These are phyloP conservation scores for Melaleuca quinquenervia DNA, from an alignment of 345 rosid genomes.

Conservation along the genomic window DNA sequence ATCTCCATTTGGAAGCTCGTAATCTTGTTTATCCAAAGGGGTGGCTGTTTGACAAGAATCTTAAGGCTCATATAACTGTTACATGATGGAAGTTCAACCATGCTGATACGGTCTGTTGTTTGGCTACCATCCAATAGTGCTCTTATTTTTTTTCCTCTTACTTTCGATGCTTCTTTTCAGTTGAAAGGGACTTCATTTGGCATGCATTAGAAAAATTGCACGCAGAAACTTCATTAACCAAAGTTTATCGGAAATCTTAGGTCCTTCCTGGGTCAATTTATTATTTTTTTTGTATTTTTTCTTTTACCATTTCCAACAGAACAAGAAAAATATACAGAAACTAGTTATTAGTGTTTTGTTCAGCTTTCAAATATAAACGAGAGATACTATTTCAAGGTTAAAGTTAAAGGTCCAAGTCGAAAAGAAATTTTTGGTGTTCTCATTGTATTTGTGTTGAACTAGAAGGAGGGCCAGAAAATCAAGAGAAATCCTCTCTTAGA, in stretches of 20 bases:
- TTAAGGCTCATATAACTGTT: constrained; percentile 39
- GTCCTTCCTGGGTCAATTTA: background rate
- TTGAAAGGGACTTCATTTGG: background rate
- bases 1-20: constrained; percentile 62
- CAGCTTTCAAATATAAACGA: background rate
- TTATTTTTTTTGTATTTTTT: background rate
- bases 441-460: background rate
- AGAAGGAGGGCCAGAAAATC: background rate
- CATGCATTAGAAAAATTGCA: background rate
- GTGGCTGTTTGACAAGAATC: constrained; percentile 62
- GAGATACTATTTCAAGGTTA: background rate
- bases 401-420: background rate
- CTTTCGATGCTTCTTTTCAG: background rate
- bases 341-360: background rate
- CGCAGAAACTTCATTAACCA: background rate
- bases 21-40: constrained; percentile 59
- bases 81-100: constrained; percentile 6
- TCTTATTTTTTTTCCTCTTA: background rate
- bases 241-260: background rate
- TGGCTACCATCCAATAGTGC: background rate
- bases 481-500: background rate
- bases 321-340: background rate
- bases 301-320: background rate
- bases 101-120: background rate
- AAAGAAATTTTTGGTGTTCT: background rate